Evolutionary conservation across 208 protist genomes (phyloP), one percentile per base, ranked within the genome.

Genomic region (Endotrypanum monterogeii): DNA sequence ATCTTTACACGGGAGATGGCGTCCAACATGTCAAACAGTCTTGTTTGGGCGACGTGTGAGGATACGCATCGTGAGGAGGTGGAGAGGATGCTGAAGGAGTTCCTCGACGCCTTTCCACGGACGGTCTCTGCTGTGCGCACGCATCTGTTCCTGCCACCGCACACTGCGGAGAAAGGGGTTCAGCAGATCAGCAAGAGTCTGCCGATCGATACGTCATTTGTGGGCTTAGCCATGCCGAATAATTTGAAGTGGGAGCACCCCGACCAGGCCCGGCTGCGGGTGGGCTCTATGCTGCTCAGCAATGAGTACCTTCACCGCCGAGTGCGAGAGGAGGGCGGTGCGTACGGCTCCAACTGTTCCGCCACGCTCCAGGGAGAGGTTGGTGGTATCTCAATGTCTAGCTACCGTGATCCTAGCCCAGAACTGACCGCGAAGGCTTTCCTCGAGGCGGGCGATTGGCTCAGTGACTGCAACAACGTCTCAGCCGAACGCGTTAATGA

Each of bases 281-380:
- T 96, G 18, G 94, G 81, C 39, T 88, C 81, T 56, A 81, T 89
- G 63, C 72, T 96, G 58, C 85, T 96, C 20, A 73, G 74, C 55
- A 95, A 95, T 70, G 91, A 98, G 76, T 96, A 89, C 80, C 82
- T 98, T 61, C 94, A 98, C 80, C 89, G 89, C 67, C 85, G 87
- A 6, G 89, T 98, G 69, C 91, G 94, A 25, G 94, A 98, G 70
- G 91, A 98, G 74, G 94, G 94, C 32, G 94, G 94, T 23, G 94
- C 94, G 48, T 98, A 98, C 83, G 94, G 94, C 41, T 82, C 85
- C 28, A 73, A 80, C 63, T 83, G 84, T 32, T 48, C 76, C n/a
- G 79, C 92, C 35, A 94, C 89, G 23, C 83, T 95, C 46, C 79
- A 77, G 32, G 92, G 90, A 30, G 89, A 94, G 68, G 89, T 90